Evolutionary conservation across 108 stramenopile genomes (phyloP).

Genomic region (Skeletonema tropicum): DNA sequence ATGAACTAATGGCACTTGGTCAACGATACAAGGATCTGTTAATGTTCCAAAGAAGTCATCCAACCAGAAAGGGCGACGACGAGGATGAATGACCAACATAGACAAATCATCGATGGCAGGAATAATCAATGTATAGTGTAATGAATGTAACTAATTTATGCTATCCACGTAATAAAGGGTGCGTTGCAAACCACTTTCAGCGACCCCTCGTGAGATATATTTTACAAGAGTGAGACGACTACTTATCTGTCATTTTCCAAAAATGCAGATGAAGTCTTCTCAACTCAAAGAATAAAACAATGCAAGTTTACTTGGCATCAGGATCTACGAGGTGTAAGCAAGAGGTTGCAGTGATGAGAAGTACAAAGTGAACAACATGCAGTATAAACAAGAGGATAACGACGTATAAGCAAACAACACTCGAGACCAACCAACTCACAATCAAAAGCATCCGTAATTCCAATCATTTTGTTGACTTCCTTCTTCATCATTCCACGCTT

Average conservation of each 20-base stretch:
- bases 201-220: background rate
- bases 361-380: background rate
- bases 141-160: slow-evolving; percentile 3
- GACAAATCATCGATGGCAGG: background rate
- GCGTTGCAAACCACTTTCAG: background rate
- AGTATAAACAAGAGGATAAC: background rate
- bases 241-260: background rate
- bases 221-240: background rate
- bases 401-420: background rate
- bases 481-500: slow-evolving; percentile 90
- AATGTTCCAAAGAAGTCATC: background rate
- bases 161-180: background rate
- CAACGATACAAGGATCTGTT: background rate
- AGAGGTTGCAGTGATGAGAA: background rate
- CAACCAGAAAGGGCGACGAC: background rate
- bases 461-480: slow-evolving; percentile 70
- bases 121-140: background rate
- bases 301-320: background rate
- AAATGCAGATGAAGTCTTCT: background rate
- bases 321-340: background rate
- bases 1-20: slow-evolving; percentile 17
- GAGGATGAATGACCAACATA: background rate
- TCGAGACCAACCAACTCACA: slow-evolving; percentile 46
- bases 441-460: slow-evolving; percentile 73
- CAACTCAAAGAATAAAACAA: background rate